A percentile compares a stretch with the other conserved stretches of the same genome.
These are phyloP conservation scores for Beverwykella pulmonaria DNA, from an alignment of 495 filamentous ascomycete species.

Conservation along the genomic window DNA sequence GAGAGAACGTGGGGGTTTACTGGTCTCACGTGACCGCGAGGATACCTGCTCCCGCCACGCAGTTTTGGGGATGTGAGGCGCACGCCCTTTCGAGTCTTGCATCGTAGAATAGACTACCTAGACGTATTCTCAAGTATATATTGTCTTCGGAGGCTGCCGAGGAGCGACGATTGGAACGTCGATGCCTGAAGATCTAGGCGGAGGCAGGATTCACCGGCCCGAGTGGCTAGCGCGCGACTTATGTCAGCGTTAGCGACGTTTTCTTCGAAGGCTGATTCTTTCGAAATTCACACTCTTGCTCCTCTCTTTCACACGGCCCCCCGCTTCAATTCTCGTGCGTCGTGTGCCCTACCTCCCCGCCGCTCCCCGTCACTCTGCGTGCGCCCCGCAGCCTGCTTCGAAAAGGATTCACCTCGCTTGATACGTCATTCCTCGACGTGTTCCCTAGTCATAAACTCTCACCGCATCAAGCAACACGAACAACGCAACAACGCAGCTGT, in stretches of 20 bases:
- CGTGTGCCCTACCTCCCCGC: conserved; percentile 15
- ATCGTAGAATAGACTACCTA: too few relatives aligned
- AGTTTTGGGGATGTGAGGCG: too few relatives aligned
- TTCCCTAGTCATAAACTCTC: conserved; percentile 15
- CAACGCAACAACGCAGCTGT: conserved; percentile 8
- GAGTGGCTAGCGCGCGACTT: neutral
- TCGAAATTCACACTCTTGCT: conserved; percentile 10
- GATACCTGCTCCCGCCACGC: too few relatives aligned
- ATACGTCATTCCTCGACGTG: conserved; percentile 31
- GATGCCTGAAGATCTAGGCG: too few relatives aligned
- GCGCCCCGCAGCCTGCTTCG: conserved; percentile 12
- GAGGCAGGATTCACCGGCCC: conserved; percentile 1
- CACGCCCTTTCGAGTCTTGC: too few relatives aligned
- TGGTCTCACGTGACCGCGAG: too few relatives aligned
- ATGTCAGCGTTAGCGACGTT: neutral
- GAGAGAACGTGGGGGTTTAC: too few relatives aligned
- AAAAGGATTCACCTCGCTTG: neutral
- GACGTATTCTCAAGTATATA: too few relatives aligned
- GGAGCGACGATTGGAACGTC: too few relatives aligned
- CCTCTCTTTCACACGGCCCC: neutral
- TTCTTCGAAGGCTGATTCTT: conserved; percentile 1
- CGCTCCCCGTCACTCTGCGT: neutral
- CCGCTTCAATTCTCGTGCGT: conserved; percentile 18
- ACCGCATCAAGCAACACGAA: conserved; percentile 11
- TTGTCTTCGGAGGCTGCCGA: too few relatives aligned